Percentiles rank a stretch among this genome's conserved stretches.
Evolutionary conservation across 345 rosid species (phyloP).

Genomic region (Physaria fendleri): DNA sequence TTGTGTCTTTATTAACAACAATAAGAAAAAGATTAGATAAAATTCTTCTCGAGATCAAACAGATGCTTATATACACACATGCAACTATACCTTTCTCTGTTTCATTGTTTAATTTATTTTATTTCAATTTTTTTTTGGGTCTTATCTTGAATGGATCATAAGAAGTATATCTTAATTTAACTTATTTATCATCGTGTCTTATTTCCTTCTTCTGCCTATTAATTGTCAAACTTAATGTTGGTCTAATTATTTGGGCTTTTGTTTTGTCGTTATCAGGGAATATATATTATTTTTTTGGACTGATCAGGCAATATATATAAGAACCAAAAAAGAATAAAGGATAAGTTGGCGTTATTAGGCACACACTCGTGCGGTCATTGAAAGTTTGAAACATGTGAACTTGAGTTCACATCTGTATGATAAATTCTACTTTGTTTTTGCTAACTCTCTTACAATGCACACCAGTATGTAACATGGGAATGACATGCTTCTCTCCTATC

Average conservation of each 20-base stretch:
- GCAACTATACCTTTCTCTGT: neutral
- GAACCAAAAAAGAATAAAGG: neutral
- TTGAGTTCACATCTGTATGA: too few species aligned
- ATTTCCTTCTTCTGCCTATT: constrained; percentile 20
- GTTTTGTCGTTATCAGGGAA: constrained; percentile 22
- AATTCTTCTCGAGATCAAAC: neutral
- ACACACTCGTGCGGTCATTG: constrained; percentile 1
- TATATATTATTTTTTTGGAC: too few species aligned
- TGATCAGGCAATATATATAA: too few species aligned
- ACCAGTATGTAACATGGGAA: too few species aligned
- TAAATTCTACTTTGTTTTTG: neutral
- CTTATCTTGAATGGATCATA: constrained; percentile 26
- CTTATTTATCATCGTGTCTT: constrained; percentile 18
- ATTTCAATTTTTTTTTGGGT: constrained; percentile 21
- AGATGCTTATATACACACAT: constrained; percentile 17
- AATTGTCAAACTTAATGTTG: constrained; percentile 24
- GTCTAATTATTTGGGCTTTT: constrained; percentile 16
- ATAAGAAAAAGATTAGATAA: neutral
- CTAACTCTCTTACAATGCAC: constrained; percentile 20
- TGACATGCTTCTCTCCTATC: constrained; percentile 13
- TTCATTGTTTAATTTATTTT: constrained; percentile 2
- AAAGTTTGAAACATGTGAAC: constrained; percentile 19
- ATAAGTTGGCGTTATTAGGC: constrained; percentile 21
- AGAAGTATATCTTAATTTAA: constrained; percentile 14
- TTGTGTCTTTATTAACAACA: neutral